Percentiles rank a stretch among this genome's conserved stretches.
These are phyloP conservation scores for Ascochyta pisi DNA, from an alignment of 2,329 filamentous ascomycete genomes.

Conservation along the genomic window DNA sequence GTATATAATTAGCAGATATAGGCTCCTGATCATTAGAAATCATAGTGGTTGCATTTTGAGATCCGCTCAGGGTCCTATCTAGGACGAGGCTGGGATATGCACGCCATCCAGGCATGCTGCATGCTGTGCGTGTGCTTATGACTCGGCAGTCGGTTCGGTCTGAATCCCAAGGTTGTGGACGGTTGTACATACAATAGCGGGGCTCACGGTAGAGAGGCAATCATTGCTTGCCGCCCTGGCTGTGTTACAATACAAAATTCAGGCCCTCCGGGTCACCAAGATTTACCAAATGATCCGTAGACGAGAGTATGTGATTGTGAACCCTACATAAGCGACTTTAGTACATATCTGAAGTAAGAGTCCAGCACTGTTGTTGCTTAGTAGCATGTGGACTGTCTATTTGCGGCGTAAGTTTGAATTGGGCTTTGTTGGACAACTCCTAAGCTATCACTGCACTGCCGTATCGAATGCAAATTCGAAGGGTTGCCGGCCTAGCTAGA, in stretches of 20 bases:
- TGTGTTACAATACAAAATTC: background rate
- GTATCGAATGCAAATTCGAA: background rate
- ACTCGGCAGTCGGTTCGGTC: background rate
- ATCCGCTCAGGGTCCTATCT: background rate
- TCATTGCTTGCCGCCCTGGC: background rate
- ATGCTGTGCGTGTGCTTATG: constrained; percentile 3
- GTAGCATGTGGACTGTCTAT: background rate
- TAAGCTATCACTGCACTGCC: background rate
- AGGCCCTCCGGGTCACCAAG: background rate
- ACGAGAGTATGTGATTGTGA: background rate
- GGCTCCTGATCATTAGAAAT: background rate
- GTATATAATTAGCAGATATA: background rate
- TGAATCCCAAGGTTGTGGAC: background rate
- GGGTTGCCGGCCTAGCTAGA: background rate
- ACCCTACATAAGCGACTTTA: background rate
- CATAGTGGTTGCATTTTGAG: background rate
- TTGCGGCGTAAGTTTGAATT: background rate
- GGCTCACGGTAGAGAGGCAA: background rate
- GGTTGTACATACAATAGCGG: background rate
- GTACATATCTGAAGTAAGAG: background rate
- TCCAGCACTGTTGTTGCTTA: too few species aligned
- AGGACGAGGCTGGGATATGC: background rate
- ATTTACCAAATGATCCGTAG: background rate
- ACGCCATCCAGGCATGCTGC: constrained; percentile 2
- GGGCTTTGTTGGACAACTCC: background rate